Evolutionary conservation across 1,139 yeast genomes (phyloP).

Genomic region (Wickerhamiella pararugosa): DNA sequence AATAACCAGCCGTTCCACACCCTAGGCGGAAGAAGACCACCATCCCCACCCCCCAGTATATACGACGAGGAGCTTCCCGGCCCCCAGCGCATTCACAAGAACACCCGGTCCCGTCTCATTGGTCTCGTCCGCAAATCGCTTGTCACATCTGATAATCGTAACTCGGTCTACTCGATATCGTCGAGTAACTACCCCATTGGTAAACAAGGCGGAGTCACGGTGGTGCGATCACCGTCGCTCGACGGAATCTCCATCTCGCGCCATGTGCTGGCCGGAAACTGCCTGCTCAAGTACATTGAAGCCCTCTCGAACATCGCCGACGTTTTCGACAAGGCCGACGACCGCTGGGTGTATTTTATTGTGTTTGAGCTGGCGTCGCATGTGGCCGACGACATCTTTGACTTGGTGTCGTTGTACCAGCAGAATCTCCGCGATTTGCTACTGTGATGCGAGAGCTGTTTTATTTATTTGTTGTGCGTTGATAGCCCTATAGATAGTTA

Average conservation of each 20-base stretch:
- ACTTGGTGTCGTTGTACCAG: conserved; percentile 9
- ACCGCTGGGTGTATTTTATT: conserved; percentile 7
- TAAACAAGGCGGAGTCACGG: background rate
- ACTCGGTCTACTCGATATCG: background rate
- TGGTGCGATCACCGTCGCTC: too few relatives aligned
- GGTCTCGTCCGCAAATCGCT: background rate
- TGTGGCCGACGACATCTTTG: conserved; percentile 7
- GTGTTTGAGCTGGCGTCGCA: conserved; percentile 3
- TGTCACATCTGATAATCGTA: background rate
- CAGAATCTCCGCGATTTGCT: conserved; percentile 3
- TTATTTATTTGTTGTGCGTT: conserved; percentile 1
- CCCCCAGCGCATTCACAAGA: conserved; percentile 2
- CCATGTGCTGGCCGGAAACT: background rate
- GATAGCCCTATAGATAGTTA: conserved; percentile 15
- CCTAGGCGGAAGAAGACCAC: background rate
- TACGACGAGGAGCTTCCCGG: conserved; percentile 3
- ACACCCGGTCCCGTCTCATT: background rate
- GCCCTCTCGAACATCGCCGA: background rate
- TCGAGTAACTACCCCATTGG: conserved; percentile 1
- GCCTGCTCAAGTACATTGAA: conserved; percentile 2
- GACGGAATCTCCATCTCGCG: too few relatives aligned
- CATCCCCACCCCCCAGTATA: conserved; percentile 1
- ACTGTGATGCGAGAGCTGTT: background rate
- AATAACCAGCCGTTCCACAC: background rate
- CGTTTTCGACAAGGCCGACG: conserved; percentile 1